phyloP scores from a whole-genome alignment of 108 stramenopile species.

The Cyclotella atomus region DNA sequence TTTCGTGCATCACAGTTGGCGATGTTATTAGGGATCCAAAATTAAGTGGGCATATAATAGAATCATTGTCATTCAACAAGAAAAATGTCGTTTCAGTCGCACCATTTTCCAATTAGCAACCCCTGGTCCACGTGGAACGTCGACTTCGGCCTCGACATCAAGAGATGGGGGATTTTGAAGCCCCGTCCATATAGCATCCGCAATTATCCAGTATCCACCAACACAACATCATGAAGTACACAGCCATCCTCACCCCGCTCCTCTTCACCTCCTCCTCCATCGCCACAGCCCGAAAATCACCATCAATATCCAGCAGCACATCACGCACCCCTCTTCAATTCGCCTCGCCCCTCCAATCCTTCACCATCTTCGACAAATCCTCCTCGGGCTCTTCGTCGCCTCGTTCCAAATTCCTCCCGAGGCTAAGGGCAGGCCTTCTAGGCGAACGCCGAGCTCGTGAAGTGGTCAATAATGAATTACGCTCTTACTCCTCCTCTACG shows the following conservation, averaged over 20 bases:
- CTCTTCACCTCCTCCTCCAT: neutral
- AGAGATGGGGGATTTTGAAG: too few species aligned
- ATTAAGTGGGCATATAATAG: too few species aligned
- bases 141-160: too few species aligned
- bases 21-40: too few species aligned
- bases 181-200: too few species aligned
- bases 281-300: constrained; percentile 11
- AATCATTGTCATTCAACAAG: too few species aligned
- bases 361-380: constrained; percentile 68
- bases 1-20: too few species aligned
- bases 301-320: neutral
- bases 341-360: constrained; percentile 77
- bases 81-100: too few species aligned
- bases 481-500: constrained; percentile 10
- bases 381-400: constrained; percentile 41
- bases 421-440: constrained; percentile 64
- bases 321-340: constrained; percentile 46
- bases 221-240: constrained; percentile 4
- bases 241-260: constrained; percentile 2
- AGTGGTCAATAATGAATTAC: constrained; percentile 45
- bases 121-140: too few species aligned
- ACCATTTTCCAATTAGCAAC: too few species aligned
- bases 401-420: constrained; percentile 62
- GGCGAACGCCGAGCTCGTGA: constrained; percentile 68
- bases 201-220: too few species aligned